phyloP scores from a whole-genome alignment of 768 basidiomycete genomes.

The Rhodotorula paludigena region DNA sequence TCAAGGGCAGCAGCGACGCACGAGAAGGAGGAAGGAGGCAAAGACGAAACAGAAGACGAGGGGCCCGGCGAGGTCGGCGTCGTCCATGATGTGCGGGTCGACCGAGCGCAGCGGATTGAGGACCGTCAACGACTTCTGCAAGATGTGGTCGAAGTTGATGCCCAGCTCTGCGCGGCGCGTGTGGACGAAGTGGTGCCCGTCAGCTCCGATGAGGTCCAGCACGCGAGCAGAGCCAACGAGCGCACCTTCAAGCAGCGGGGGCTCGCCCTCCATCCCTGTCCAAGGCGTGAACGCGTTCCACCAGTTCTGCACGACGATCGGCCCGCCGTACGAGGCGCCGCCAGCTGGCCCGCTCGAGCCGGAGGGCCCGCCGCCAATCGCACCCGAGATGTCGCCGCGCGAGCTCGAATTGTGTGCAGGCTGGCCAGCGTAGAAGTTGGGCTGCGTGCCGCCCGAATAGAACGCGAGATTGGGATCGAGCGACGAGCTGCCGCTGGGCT shows the following conservation, averaged over 20 bases:
- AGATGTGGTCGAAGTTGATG: slow-evolving; percentile 95
- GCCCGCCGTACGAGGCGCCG: slow-evolving; percentile 2
- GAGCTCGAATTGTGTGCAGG: slow-evolving; percentile 22
- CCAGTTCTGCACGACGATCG: slow-evolving; percentile 38
- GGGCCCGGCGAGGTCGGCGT: slow-evolving; percentile 94
- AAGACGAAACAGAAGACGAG: slow-evolving; percentile 93
- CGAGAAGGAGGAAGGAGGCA: slow-evolving; percentile 83
- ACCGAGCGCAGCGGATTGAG: slow-evolving; percentile 74
- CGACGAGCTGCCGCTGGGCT: not conserved
- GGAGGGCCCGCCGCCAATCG: slow-evolving; percentile 24
- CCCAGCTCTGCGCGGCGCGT: slow-evolving; percentile 77
- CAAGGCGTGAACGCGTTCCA: slow-evolving; percentile 39
- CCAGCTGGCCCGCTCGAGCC: not conserved
- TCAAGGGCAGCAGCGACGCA: slow-evolving; percentile 52
- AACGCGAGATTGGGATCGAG: slow-evolving; percentile 38
- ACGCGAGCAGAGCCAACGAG: not conserved
- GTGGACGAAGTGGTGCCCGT: not conserved
- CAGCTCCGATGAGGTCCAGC: not conserved
- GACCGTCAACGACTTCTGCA: slow-evolving; percentile 86
- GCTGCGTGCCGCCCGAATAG: slow-evolving; percentile 30
- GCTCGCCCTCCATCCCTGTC: slow-evolving; percentile 72
- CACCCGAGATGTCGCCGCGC: slow-evolving; percentile 14
- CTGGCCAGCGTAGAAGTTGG: slow-evolving; percentile 25
- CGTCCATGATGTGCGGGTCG: slow-evolving; percentile 77
- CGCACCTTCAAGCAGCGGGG: slow-evolving; percentile 86